Base-by-base conservation (phyloP, 139 green algal genomes). In the Haematococcus sp. region DNA sequence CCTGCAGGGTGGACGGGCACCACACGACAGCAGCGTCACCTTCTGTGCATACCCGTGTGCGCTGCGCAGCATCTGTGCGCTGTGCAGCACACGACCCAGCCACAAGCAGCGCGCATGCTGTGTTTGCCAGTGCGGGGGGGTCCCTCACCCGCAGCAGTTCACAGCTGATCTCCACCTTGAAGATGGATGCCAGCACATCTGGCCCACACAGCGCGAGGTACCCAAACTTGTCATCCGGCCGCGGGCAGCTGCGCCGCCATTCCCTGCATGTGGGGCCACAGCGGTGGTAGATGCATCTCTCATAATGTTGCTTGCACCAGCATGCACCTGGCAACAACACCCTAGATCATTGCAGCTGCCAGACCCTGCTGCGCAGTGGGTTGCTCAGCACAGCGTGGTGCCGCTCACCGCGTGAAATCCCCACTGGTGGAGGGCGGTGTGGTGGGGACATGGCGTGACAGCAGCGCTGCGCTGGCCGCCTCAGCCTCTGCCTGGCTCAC, bases 91-190 rank as follows among this genome's bases (percentile, higher is more conserved):
- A n/a, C n/a, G n/a, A n/a, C n/a, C n/a, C n/a, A n/a, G n/a, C n/a
- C n/a, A n/a, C n/a, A n/a, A n/a, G n/a, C n/a, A n/a, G n/a, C n/a
- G n/a, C n/a, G n/a, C n/a, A n/a, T n/a, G n/a, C n/a, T n/a, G n/a
- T n/a, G n/a, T n/a, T n/a, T n/a, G n/a, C n/a, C n/a, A 25, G 7
- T 27, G 63, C 19, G 28, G 7, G 7, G 7, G 9, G 23, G 17
- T 3, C 51, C 28, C 71, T 4, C 72, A 81, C 75, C 59, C 75
- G 63, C 16, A 86, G 74, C 23, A 79, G 31, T 54, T 83, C 76
- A 7, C 51, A 33, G 46, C 61, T 72, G 2, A 86, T 32, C 70
- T 86, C 81, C 22, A 84, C 74, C 31, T 79, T 78, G 67, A 87
- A 87, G 1, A 87, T 55, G 1, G 52, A 19, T 1, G 34, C 27